phyloP scores from a whole-genome alignment of 2,329 filamentous ascomycete species.

The Aspergillus felis region DNA sequence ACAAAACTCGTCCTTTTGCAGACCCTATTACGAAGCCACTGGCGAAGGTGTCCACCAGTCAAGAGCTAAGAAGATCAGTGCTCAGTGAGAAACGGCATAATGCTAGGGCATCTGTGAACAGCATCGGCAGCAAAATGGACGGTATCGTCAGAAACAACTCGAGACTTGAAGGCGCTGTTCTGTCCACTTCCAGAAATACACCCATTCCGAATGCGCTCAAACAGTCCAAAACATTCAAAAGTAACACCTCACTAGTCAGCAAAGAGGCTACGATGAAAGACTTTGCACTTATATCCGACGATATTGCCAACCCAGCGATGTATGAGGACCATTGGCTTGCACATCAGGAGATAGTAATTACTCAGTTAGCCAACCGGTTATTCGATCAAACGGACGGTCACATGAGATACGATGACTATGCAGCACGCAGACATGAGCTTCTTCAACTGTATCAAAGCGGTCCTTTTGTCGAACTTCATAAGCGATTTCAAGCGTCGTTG shows the following conservation, averaged over 20 bases:
- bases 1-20: not conserved
- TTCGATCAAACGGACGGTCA: slow-evolving; percentile 39
- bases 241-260: slow-evolving; percentile 29
- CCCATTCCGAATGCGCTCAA: slow-evolving; percentile 11
- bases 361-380: slow-evolving; percentile 56
- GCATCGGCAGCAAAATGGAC: not conserved
- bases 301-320: slow-evolving; percentile 53
- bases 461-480: slow-evolving; percentile 49
- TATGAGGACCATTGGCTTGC: slow-evolving; percentile 62
- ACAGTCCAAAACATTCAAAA: slow-evolving; percentile 23
- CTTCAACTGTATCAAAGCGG: slow-evolving; percentile 53
- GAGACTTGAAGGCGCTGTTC: not conserved
- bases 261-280: slow-evolving; percentile 24
- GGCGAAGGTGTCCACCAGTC: slow-evolving; percentile 5
- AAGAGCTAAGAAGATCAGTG: slow-evolving; percentile 2
- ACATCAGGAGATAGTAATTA: slow-evolving; percentile 59
- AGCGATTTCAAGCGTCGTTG: slow-evolving; percentile 56
- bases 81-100: slow-evolving; percentile 14
- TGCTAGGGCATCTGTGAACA: not conserved
- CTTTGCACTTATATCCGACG: slow-evolving; percentile 53
- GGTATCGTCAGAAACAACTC: not conserved
- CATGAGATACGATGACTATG: slow-evolving; percentile 18
- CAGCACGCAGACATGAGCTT: slow-evolving; percentile 44
- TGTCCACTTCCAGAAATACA: slow-evolving; percentile 9
- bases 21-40: slow-evolving; percentile 4